Evolutionary conservation across 2,329 filamentous ascomycete species (phyloP).

Genomic region (Penicillium decumbens): DNA sequence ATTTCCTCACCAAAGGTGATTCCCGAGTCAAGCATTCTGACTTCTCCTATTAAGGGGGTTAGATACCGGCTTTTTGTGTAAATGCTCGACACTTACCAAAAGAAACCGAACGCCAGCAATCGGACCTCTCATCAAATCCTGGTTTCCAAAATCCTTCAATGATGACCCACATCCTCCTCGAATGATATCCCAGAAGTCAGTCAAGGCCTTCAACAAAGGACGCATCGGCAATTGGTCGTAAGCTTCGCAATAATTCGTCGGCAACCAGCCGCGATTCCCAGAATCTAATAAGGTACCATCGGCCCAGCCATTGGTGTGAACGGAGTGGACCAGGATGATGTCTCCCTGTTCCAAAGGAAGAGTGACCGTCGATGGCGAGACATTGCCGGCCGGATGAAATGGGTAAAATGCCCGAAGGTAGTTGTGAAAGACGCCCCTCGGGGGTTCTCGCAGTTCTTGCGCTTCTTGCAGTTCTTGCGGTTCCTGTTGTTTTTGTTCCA

Average conservation of each 20-base stretch:
- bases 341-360: constrained; percentile 85
- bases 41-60: constrained; percentile 60
- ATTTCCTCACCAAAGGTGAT: constrained; percentile 66
- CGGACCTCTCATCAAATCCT: constrained; percentile 90
- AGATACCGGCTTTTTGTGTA: constrained; percentile 1
- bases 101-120: constrained; percentile 90
- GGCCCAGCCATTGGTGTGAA: constrained; percentile 97
- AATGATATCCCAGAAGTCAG: constrained; percentile 89
- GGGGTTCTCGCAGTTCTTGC: constrained; percentile 30
- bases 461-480: constrained; percentile 23
- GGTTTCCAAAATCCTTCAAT: constrained; percentile 74
- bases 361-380: constrained; percentile 81
- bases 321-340: constrained; percentile 87
- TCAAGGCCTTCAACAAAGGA: constrained; percentile 75
- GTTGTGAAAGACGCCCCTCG: constrained; percentile 75
- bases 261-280: constrained; percentile 87
- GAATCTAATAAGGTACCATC: constrained; percentile 86
- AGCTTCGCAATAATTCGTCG: constrained; percentile 95
- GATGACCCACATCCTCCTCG: constrained; percentile 72
- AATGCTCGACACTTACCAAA: constrained; percentile 61
- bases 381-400: constrained; percentile 73
- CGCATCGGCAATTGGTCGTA: constrained; percentile 87
- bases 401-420: constrained; percentile 92
- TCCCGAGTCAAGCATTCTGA: constrained; percentile 85
- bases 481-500: constrained; percentile 27